Conservation (phyloP, 2,329 filamentous ascomycete genomes). For the Epichloe coenophiala region DNA sequence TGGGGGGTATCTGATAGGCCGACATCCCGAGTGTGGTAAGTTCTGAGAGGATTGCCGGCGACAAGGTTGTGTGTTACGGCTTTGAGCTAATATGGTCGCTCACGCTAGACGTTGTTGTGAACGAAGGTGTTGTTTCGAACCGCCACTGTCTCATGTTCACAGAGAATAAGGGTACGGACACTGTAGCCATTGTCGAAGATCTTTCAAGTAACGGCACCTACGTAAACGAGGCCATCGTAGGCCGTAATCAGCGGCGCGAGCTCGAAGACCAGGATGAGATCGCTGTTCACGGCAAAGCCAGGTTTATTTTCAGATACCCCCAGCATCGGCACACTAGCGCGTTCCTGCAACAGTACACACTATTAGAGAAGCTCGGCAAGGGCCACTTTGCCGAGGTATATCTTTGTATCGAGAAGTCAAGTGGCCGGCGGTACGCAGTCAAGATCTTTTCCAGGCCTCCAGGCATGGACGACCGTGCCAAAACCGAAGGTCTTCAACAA, state of each 20-base stretch:
- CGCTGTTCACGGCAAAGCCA: constrained; percentile 67
- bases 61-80: not conserved
- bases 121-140: constrained; percentile 75
- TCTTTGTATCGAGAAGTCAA: constrained; percentile 73
- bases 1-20: constrained; percentile 79
- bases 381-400: constrained; percentile 94
- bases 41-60: constrained; percentile 8
- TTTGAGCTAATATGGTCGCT: not conserved
- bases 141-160: constrained; percentile 60
- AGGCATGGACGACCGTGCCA: constrained; percentile 70
- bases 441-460: constrained; percentile 86
- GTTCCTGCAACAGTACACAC: constrained; percentile 76
- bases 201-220: constrained; percentile 94
- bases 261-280: constrained; percentile 86
- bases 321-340: constrained; percentile 57
- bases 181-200: constrained; percentile 73
- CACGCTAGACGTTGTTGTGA: constrained; percentile 50
- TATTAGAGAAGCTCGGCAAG: constrained; percentile 78
- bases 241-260: constrained; percentile 82
- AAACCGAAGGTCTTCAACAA: constrained; percentile 77
- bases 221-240: constrained; percentile 82
- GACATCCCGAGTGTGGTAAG: constrained; percentile 88
- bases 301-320: constrained; percentile 88
- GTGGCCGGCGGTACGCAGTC: constrained; percentile 74
- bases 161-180: constrained; percentile 43